Conservation (phyloP, 106 monocot genomes). For the Platanthera guangdongensis region DNA sequence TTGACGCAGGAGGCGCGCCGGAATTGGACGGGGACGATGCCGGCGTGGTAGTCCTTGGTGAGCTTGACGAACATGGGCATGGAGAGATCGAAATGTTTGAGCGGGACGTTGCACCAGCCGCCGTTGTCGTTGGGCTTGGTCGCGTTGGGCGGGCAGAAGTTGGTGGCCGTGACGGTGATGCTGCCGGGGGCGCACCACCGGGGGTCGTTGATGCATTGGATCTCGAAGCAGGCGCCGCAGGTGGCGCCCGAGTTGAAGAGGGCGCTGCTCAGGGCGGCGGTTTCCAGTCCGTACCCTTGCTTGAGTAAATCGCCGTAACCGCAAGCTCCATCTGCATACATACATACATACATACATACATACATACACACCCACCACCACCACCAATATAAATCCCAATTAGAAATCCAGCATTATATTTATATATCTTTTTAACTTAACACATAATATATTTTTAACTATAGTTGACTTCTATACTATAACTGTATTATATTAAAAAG, state of each 20-base stretch:
- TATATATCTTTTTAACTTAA: too few relatives aligned
- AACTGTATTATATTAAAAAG: too few relatives aligned
- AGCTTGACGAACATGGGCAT: conserved; percentile 38
- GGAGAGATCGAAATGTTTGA: conserved; percentile 43
- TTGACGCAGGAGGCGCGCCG: conserved; percentile 33
- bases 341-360: too few relatives aligned
- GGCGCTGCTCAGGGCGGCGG: conserved; percentile 33
- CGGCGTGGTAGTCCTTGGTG: conserved; percentile 29
- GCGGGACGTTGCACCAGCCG: conserved; percentile 49
- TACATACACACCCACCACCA: too few relatives aligned
- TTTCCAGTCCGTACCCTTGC: conserved; percentile 31
- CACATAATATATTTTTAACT: too few relatives aligned
- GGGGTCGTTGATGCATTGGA: conserved; percentile 24
- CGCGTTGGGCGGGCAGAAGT: conserved; percentile 41
- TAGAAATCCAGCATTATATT: too few relatives aligned
- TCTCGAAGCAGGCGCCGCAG: conserved; percentile 43
- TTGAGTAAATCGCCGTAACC: conserved; percentile 25
- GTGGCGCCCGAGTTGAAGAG: conserved; percentile 37
- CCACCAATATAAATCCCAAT: too few relatives aligned
- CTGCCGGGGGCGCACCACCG: conserved; percentile 24
- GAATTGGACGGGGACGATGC: conserved; percentile 28
- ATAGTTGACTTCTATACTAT: too few relatives aligned
- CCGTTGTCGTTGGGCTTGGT: conserved; percentile 25
- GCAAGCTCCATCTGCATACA: conserved; percentile 24
- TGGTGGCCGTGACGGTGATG: conserved; percentile 40